Evolutionary conservation across 2,329 filamentous ascomycete genomes (phyloP), one percentile per base, ranked within the genome.

Genomic region (Ceratocystis papillata): DNA sequence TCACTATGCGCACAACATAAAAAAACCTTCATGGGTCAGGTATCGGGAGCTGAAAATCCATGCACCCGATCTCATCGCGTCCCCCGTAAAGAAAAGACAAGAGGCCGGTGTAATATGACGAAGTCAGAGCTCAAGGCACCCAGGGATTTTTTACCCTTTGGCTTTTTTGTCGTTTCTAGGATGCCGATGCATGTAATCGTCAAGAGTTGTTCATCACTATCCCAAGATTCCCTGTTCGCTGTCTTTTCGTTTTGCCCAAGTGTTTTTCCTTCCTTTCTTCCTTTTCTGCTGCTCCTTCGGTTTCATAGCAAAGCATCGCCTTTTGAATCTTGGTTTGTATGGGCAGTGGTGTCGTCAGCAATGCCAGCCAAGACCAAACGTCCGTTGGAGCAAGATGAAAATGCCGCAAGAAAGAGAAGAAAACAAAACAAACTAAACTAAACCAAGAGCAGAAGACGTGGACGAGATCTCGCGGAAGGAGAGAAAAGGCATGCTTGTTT

Each of bases 1-100:
- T 17, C 15, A 28, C 53, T 41, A 41, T 41, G 37, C 10, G 37
- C 37, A 41, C 37, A 41, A 22, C 28, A 30, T 57, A 33, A n/a
- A 17, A 17, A 30, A 28, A 33, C 28, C 53, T 30, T 25, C 55
- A 22, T 59, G 55, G 55, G 22, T 59, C 55, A 59, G 28, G 55
- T 5, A 59, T 59, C 55, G 55, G 55, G 25, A 59, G 55, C 55
- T 59, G 55, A 59, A 59, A 37, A 59, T 37, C 55, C 55, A 59
- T 59, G 55, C 33, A 17, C 55, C 55, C 55, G 55, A 59, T 59
- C 55, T 59, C 28, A 59, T 59, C 55, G 28, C 28, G 12, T 59
- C 8, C 55, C 55, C 28, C 55, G 55, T 59, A n/a, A 41, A 4
- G 37, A 41, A 41, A 41, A 41, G 37, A 41, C 37, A 55, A 55